Conservation (phyloP, 257 asterid species). For the Penstemon newberryi region DNA sequence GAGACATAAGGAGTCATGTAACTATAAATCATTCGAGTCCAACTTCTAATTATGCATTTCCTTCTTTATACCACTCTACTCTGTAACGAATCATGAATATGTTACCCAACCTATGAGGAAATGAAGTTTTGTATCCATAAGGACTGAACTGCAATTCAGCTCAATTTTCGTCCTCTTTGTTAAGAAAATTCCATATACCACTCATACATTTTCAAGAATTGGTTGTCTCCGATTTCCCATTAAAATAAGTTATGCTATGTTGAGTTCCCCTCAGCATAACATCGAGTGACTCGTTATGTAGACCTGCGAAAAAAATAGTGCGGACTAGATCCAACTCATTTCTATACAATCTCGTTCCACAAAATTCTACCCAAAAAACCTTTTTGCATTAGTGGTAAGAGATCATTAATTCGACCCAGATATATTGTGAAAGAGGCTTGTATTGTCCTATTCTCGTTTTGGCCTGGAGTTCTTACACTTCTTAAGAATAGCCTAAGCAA, state of each 20-base stretch:
- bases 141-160: slow-evolving; percentile 11
- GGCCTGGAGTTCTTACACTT: slow-evolving; percentile 8
- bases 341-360: slow-evolving; percentile 33
- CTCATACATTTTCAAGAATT: background rate
- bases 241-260: background rate
- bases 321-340: slow-evolving; percentile 46
- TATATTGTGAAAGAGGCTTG: slow-evolving; percentile 32
- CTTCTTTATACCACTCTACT: slow-evolving; percentile 4
- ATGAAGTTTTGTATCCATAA: slow-evolving; percentile 18
- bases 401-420: slow-evolving; percentile 39
- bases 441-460: slow-evolving; percentile 20
- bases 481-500: slow-evolving; percentile 24
- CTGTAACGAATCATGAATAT: slow-evolving; percentile 1
- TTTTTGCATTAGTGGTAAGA: slow-evolving; percentile 31
- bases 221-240: slow-evolving; percentile 20
- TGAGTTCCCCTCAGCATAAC: background rate
- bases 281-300: background rate
- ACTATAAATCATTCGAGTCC: slow-evolving; percentile 19
- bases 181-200: background rate
- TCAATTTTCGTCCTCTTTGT: background rate
- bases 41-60: background rate
- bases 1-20: slow-evolving; percentile 20
- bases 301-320: slow-evolving; percentile 32
- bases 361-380: slow-evolving; percentile 43
- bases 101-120: slow-evolving; percentile 25